Evolutionary conservation across 192 early-diverging fungal genomes (phyloP).

Genomic region (Podila epicladia): DNA sequence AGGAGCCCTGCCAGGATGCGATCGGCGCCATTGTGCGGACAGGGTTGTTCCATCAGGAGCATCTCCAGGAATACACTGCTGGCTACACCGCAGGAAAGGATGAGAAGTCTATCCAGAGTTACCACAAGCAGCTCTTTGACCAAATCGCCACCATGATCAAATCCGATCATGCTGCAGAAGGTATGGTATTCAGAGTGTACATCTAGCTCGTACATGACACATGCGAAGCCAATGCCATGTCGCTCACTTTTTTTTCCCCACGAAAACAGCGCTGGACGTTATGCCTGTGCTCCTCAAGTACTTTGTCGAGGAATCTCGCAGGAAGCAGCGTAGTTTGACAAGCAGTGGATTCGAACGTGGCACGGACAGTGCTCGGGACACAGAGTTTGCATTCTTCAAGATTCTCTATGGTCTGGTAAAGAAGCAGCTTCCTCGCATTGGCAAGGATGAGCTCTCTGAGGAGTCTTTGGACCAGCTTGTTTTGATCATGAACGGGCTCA

Average conservation of each 20-base stretch:
- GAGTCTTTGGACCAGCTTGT: slow-evolving; percentile 11
- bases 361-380: slow-evolving; percentile 22
- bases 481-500: slow-evolving; percentile 38
- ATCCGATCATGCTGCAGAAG: slow-evolving; percentile 16
- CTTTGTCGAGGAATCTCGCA: slow-evolving; percentile 43
- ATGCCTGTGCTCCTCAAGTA: slow-evolving; percentile 20
- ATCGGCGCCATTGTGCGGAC: slow-evolving; percentile 32
- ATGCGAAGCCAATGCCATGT: neutral
- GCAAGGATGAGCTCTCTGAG: slow-evolving; percentile 1
- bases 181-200: neutral
- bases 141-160: slow-evolving; percentile 22
- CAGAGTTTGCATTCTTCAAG: slow-evolving; percentile 47
- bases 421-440: slow-evolving; percentile 27
- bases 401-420: slow-evolving; percentile 34
- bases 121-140: slow-evolving; percentile 49
- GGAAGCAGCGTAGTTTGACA: slow-evolving; percentile 26
- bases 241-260: neutral
- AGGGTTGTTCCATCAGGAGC: slow-evolving; percentile 45
- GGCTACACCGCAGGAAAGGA: slow-evolving; percentile 20
- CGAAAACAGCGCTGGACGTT: slow-evolving; percentile 20
- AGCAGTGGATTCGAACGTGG: slow-evolving; percentile 36
- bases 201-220: neutral
- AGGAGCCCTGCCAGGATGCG: slow-evolving; percentile 12
- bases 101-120: slow-evolving; percentile 43
- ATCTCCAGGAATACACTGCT: slow-evolving; percentile 43